These are phyloP conservation scores for Cordyceps pruinosa DNA, from an alignment of 2,329 filamentous ascomycete genomes.

Conservation along the genomic window DNA sequence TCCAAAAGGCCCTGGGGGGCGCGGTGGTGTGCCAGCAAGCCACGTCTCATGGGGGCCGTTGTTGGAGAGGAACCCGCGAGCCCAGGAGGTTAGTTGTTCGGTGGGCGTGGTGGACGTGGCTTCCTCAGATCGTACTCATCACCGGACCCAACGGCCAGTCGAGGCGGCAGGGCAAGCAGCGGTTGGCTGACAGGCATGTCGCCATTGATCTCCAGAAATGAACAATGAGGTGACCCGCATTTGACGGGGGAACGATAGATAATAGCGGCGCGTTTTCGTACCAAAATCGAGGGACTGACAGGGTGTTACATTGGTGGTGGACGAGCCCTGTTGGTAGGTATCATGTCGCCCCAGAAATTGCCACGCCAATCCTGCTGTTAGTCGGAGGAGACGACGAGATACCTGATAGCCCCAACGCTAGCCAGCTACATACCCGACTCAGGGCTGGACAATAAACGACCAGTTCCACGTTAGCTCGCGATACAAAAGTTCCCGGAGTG, in stretches of 20 bases:
- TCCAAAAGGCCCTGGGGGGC: neutral
- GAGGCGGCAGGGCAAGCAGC: neutral
- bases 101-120: too few species aligned
- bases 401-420: conserved; percentile 5
- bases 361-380: neutral
- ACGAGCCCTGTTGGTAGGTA: neutral
- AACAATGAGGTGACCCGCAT: conserved; percentile 5
- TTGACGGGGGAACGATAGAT: neutral
- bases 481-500: conserved; percentile 6
- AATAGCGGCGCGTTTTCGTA: neutral
- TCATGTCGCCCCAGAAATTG: conserved; percentile 2
- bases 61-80: neutral
- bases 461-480: neutral
- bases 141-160: too few species aligned
- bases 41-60: neutral
- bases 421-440: neutral
- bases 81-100: too few species aligned
- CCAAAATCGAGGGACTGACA: neutral
- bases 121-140: too few species aligned
- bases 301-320: neutral
- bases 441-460: neutral
- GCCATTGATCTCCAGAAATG: conserved; percentile 7
- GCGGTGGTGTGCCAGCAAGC: neutral
- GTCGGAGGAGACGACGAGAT: neutral
- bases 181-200: neutral